phyloP scores from a whole-genome alignment of 225 moss, liverwort and hornwort genomes.

The Lunularia cruciata region DNA sequence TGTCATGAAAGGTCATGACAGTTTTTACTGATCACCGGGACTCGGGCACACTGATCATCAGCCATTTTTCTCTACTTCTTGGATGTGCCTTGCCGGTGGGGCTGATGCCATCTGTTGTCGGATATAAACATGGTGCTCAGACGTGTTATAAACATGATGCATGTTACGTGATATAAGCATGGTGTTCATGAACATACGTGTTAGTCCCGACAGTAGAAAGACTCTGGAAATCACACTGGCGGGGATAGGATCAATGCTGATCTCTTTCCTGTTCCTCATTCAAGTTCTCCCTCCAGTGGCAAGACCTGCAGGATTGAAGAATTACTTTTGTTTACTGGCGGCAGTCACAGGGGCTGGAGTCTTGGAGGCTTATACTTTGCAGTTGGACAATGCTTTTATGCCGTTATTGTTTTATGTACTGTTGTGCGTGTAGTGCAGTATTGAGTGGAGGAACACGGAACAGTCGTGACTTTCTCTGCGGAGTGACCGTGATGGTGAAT shows the following conservation, averaged over 20 bases:
- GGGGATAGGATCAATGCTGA: constrained; percentile 57
- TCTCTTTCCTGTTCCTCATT: constrained; percentile 49
- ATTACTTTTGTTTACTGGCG: constrained; percentile 44
- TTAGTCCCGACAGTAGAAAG: constrained; percentile 72
- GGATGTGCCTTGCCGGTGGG: constrained; percentile 97
- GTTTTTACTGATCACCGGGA: constrained; percentile 82
- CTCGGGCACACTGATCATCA: constrained; percentile 76
- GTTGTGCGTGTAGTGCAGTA: constrained; percentile 62
- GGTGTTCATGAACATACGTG: constrained; percentile 68
- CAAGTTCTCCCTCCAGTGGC: constrained; percentile 30
- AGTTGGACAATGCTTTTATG: constrained; percentile 94
- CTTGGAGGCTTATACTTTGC: constrained; percentile 80
- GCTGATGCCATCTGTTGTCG: constrained; percentile 89
- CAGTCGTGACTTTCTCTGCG: too few relatives aligned
- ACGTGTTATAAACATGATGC: too few relatives aligned
- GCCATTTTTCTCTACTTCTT: constrained; percentile 90
- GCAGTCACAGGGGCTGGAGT: constrained; percentile 61
- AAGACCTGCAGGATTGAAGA: constrained; percentile 35
- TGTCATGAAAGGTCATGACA: constrained; percentile 74
- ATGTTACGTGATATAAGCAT: constrained; percentile 86
- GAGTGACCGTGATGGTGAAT: too few relatives aligned
- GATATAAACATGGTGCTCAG: too few relatives aligned
- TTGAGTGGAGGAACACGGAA: too few relatives aligned
- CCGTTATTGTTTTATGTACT: constrained; percentile 77
- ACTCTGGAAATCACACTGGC: constrained; percentile 84